These are phyloP conservation scores for Pseudogymnoascus sp. DNA, from an alignment of 2,329 filamentous ascomycete species.

Conservation along the genomic window DNA sequence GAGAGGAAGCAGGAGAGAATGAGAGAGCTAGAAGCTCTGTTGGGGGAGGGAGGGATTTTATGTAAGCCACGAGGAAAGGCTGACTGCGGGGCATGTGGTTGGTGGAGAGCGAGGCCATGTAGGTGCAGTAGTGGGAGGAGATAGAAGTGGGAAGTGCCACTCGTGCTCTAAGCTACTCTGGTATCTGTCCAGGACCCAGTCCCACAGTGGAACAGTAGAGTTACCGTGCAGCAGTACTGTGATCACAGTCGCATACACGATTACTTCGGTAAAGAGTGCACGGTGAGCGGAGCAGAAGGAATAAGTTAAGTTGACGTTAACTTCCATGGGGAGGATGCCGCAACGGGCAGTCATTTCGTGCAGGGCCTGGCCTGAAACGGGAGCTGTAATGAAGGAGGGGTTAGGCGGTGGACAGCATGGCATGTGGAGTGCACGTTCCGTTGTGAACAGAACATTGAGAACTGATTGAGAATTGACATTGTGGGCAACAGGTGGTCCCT, in stretches of 20 bases:
- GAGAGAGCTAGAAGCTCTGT: slow-evolving; percentile 6
- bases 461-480: background rate
- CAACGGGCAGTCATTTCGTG: slow-evolving; percentile 1
- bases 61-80: slow-evolving; percentile 3
- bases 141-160: slow-evolving; percentile 1
- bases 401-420: background rate
- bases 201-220: slow-evolving; percentile 3
- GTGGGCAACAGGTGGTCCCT: background rate
- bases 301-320: slow-evolving; percentile 2
- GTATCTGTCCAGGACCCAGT: background rate
- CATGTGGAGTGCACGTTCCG: background rate
- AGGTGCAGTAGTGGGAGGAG: slow-evolving; percentile 6
- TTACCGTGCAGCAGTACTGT: background rate
- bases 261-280: background rate
- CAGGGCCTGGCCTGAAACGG: slow-evolving; percentile 1
- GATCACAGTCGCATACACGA: background rate
- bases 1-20: slow-evolving; percentile 3
- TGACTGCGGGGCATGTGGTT: slow-evolving; percentile 5
- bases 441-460: background rate
- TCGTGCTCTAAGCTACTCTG: background rate
- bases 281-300: background rate
- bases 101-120: background rate
- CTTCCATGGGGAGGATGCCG: background rate
- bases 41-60: slow-evolving; percentile 2
- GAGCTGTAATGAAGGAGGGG: slow-evolving; percentile 4